These are phyloP conservation scores for Hypoxylon sp. DNA, from an alignment of 2,329 filamentous ascomycete species.

Conservation along the genomic window DNA sequence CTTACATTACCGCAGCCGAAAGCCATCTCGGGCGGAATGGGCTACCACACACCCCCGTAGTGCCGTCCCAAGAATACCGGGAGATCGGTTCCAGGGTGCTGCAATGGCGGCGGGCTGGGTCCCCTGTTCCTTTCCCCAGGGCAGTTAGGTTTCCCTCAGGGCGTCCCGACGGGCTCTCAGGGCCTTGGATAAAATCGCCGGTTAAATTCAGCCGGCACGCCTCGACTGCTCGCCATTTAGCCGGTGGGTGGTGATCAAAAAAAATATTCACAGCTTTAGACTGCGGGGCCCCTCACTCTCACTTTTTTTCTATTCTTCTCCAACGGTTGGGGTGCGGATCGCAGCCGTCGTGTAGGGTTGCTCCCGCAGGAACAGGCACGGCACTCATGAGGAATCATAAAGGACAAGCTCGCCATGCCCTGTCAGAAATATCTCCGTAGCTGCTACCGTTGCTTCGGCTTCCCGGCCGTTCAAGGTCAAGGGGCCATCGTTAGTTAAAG, in stretches of 20 bases:
- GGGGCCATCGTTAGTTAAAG: constrained; percentile 31
- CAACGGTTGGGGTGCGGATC: constrained; percentile 39
- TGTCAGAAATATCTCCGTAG: constrained; percentile 38
- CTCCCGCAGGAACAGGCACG: constrained; percentile 42
- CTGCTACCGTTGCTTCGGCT: constrained; percentile 38
- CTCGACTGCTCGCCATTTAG: constrained; percentile 43
- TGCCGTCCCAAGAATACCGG: constrained; percentile 40
- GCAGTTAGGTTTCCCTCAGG: neutral
- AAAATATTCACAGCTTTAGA: constrained; percentile 10
- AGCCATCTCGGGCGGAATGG: constrained; percentile 32
- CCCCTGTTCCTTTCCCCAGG: constrained; percentile 11
- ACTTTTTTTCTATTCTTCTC: constrained; percentile 28
- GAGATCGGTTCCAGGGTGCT: constrained; percentile 44
- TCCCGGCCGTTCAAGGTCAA: constrained; percentile 20
- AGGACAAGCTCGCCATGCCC: constrained; percentile 11
- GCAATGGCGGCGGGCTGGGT: constrained; percentile 24
- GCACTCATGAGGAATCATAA: constrained; percentile 34
- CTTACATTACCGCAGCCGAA: constrained; percentile 34
- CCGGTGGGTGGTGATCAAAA: constrained; percentile 24
- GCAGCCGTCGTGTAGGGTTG: constrained; percentile 37
- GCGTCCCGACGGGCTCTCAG: constrained; percentile 41
- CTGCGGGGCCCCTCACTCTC: constrained; percentile 27
- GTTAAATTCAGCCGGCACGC: constrained; percentile 38
- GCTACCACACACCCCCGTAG: constrained; percentile 26
- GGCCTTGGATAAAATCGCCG: constrained; percentile 44